A percentile compares a stretch with the other conserved stretches of the same genome.
Conservation (phyloP, 2,329 filamentous ascomycete species). For the Aspergillus puulaauensis region DNA sequence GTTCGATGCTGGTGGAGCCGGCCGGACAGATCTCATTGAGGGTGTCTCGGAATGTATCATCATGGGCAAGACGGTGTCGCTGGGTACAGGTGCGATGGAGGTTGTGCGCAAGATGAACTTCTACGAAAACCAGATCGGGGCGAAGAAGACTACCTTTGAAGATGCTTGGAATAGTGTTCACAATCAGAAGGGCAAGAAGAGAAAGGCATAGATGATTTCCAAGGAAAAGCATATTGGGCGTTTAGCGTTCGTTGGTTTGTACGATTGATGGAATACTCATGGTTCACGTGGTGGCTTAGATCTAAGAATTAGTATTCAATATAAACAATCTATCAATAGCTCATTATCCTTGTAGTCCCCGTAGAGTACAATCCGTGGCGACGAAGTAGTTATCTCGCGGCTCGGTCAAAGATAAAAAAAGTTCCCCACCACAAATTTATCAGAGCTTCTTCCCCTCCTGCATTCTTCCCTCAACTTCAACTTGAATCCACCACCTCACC, state of each 20-base stretch:
- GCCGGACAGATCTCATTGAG: slow-evolving; percentile 89
- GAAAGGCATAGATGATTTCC: slow-evolving; percentile 3
- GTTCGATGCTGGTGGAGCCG: slow-evolving; percentile 88
- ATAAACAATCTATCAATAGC: neutral
- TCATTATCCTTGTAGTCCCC: neutral
- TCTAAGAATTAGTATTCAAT: neutral
- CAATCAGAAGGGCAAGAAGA: slow-evolving; percentile 12
- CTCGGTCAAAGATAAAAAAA: neutral
- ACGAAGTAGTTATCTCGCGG: neutral
- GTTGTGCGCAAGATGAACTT: slow-evolving; percentile 77
- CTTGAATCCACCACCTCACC: neutral
- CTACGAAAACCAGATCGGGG: slow-evolving; percentile 56
- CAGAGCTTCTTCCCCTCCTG: neutral
- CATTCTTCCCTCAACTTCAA: neutral
- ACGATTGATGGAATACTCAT: slow-evolving; percentile 3
- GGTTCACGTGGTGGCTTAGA: slow-evolving; percentile 1
- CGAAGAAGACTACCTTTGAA: slow-evolving; percentile 66
- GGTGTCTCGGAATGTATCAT: slow-evolving; percentile 97
- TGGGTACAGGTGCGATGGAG: slow-evolving; percentile 91
- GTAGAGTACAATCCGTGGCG: too few species aligned
- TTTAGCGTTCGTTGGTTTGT: slow-evolving; percentile 5
- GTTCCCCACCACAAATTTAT: slow-evolving; percentile 11
- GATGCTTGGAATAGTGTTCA: slow-evolving; percentile 47
- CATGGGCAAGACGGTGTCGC: slow-evolving; percentile 89
- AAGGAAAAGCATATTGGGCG: slow-evolving; percentile 9